A percentile compares a stretch with the other conserved stretches of the same genome.
Conservation (phyloP, 176 grass and related monocot species). For the Cenchrus americanus region DNA sequence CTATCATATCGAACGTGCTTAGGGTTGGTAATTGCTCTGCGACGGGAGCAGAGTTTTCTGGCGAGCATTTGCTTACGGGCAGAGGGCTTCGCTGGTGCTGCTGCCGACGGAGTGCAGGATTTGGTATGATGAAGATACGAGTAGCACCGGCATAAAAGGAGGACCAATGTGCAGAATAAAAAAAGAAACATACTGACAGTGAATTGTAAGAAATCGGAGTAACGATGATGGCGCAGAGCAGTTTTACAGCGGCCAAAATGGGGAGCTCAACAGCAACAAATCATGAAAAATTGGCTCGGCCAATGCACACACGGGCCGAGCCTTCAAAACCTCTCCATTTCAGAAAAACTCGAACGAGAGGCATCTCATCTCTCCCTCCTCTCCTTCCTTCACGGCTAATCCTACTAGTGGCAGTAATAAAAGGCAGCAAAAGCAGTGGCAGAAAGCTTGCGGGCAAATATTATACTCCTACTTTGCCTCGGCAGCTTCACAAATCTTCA, state of each 20-base stretch:
- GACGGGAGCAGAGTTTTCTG: not conserved
- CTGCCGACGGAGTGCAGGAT: not conserved
- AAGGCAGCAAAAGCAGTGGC: not conserved
- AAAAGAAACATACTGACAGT: not conserved
- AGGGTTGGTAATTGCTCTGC: constrained; percentile 24
- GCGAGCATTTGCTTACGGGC: not conserved
- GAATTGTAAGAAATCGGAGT: not conserved
- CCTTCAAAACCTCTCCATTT: constrained; percentile 36
- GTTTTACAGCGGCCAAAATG: constrained; percentile 30
- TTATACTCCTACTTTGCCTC: not conserved
- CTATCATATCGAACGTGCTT: not conserved
- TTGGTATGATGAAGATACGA: not conserved
- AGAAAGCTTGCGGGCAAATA: constrained; percentile 28
- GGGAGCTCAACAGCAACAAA: constrained; percentile 22
- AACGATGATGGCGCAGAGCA: constrained; percentile 27
- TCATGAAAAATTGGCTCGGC: constrained; percentile 44
- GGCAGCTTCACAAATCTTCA: constrained; percentile 29
- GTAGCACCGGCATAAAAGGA: not conserved
- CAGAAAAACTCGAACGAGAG: constrained; percentile 56
- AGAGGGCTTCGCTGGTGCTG: too few relatives aligned
- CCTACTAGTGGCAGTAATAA: not conserved
- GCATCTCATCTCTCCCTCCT: constrained; percentile 3
- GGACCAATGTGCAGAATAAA: not conserved
- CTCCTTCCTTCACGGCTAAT: not conserved
- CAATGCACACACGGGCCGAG: constrained; percentile 16